Evolutionary conservation across 2,329 filamentous ascomycete species (phyloP), one percentile per base, ranked within the genome.

Genomic region (Aspergillus ibericus): DNA sequence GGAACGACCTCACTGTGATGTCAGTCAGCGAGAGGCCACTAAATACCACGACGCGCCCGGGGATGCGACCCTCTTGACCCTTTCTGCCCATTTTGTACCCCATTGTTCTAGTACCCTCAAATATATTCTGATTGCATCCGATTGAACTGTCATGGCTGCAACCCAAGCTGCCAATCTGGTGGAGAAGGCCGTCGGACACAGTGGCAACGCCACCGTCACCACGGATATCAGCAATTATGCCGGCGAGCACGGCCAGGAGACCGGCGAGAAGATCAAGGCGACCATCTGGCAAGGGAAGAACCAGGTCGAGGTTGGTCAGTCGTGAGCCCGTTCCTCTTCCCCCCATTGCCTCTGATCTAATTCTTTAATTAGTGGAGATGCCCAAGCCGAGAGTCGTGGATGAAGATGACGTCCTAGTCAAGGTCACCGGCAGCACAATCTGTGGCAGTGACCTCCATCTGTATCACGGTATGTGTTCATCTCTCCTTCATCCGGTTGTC

Each of bases 251-350:
- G 84, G 80, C 22, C 77, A 83, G 66, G 75, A 80, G 4, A 77
- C 74, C 3, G 75, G 74, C 32, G 83, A 87, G 66, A 88, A 76
- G 15, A 95, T 96, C 89, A 89, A 91, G 73, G 92, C 92, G 0
- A 77, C 96, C 13, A 84, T 84, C 2, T 96, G 92, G 92, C 86
- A 89, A 75, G 89, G 90, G 53, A 95, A 93, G 80, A 90, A 92
- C 68, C 85, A 80, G 29, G 90, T 96, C 48, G 77, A 89, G 69
- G 80, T 96, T 16, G 78, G 83, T 86, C 72, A 10, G 60, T 58
- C 20, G 16, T 10, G 29, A 4, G 18, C 20, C 18, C 2, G 18
- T 6, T 42, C 10, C 4, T 42, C 22, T 10, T 10, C 38, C 20
- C n/a, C 9, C 38, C 13, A 5, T 5, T 13, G 4, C 20, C 16